Evolutionary conservation across 441 rosid genomes (phyloP), one percentile per base, ranked within the genome.

Genomic region (Viola pubescens): DNA sequence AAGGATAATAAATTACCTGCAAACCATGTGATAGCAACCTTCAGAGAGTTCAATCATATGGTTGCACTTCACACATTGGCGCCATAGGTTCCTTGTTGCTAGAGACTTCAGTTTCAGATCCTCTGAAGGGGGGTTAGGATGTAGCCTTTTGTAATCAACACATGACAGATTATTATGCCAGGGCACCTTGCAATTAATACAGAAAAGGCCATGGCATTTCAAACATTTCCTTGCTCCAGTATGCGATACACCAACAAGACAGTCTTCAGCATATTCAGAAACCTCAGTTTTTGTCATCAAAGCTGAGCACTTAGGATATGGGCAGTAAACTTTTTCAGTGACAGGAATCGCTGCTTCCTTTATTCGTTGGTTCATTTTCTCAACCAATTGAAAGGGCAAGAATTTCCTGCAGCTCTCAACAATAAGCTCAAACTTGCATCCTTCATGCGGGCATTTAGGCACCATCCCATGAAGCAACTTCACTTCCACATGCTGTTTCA

Each of bases 401-500:
- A 89, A 75, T 43, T 68, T 71, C 56, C 60, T 67, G 63, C 92
- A 83, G n/a, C 64, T 71, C 46, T 75, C 78, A 51, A 87, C 66
- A 61, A 47, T 67, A 45, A 87, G 64, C 67, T 68, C 78, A 48
- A 81, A 70, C 38, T 73, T 73, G 63, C 97, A 89, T 42, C 76
- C 81, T 64, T 75, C 86, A 55, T 78, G 80, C 46, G 89, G 97
- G 68, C 89, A 87, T n/a, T 55, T 73, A 11, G 85, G 78, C 67
- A 63, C 64, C 75, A 62, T 65, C 59, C 84, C 91, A 47, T 82
- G 72, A 50, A 78, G 87, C 70, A 89, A 65, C 78, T 85, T 87
- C 74, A 77, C 87, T 72, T 83, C 88, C 0, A 84, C 82, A 58
- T 87, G 90, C 70, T 78, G 81, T 64, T 72, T 89, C 82, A 87